Percentiles rank a stretch among this genome's conserved stretches.
Evolutionary conservation across 768 basidiomycete genomes (phyloP).

Genomic region (Phallus indusiatus): DNA sequence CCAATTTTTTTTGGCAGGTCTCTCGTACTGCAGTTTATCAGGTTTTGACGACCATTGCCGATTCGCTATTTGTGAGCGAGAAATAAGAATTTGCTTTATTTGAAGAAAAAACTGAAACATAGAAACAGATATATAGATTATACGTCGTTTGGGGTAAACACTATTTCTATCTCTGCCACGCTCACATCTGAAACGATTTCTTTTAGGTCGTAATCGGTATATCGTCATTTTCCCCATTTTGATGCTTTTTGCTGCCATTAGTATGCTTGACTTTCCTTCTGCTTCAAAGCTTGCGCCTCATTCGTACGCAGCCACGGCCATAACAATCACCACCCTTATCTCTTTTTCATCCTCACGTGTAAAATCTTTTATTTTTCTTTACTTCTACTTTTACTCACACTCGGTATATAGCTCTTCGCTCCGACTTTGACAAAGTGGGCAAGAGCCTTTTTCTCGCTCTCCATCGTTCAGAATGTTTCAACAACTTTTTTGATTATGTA

Average conservation of each 20-base stretch:
- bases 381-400: not conserved
- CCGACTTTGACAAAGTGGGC: not conserved
- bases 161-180: not conserved
- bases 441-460: not conserved
- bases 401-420: not conserved
- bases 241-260: not conserved
- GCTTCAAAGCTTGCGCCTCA: not conserved
- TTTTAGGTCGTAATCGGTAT: not conserved
- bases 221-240: not conserved
- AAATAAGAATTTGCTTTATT: not conserved
- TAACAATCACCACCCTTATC: not conserved
- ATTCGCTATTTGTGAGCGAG: not conserved
- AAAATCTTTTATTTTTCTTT: not conserved
- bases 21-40: not conserved
- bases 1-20: not conserved
- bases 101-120: too few relatives aligned
- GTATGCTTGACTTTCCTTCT: not conserved
- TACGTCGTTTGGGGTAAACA: conserved; percentile 1
- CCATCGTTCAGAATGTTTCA: not conserved
- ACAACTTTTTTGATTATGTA: not conserved
- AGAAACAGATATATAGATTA: not conserved
- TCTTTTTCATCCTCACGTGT: not conserved
- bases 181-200: not conserved
- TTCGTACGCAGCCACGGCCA: not conserved
- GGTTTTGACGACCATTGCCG: not conserved